phyloP scores from a whole-genome alignment of 2,329 filamentous ascomycete genomes.

The Nothopassalora personata region DNA sequence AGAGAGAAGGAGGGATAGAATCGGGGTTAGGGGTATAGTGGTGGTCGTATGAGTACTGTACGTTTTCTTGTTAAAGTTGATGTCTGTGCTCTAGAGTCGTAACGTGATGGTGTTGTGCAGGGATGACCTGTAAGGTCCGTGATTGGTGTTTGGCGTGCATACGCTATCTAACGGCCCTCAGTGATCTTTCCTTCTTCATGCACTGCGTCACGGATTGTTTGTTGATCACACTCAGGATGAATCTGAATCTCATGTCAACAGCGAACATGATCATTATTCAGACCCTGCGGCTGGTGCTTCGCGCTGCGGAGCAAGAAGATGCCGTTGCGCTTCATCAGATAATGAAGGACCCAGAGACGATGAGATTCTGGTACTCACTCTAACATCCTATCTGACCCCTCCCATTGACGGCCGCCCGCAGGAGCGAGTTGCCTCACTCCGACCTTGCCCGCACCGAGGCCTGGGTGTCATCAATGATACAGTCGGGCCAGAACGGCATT shows the following conservation, averaged over 20 bases:
- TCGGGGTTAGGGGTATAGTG: no score
- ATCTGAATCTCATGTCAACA: no score
- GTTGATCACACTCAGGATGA: neutral
- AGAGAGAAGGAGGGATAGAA: neutral
- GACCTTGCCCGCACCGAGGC: neutral
- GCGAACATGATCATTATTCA: neutral
- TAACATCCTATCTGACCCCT: neutral
- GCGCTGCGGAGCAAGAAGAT: neutral
- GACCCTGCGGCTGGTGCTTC: neutral
- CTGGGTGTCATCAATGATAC: neutral
- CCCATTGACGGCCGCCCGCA: neutral
- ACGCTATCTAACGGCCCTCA: neutral
- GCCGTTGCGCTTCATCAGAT: neutral
- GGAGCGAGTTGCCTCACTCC: slow-evolving; percentile 2
- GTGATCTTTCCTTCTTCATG: neutral
- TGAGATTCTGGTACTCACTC: neutral
- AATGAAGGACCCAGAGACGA: neutral
- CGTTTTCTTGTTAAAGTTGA: no score
- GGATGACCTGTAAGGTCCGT: neutral
- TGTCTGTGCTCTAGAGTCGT: no score
- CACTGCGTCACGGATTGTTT: no score
- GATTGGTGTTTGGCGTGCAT: neutral
- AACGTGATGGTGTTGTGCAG: no score
- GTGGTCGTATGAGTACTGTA: no score
- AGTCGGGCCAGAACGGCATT: neutral